A percentile compares a stretch with the other conserved stretches of the same genome.
Evolutionary conservation across 2,329 filamentous ascomycete species (phyloP).

Genomic region (Xylaria sp.): DNA sequence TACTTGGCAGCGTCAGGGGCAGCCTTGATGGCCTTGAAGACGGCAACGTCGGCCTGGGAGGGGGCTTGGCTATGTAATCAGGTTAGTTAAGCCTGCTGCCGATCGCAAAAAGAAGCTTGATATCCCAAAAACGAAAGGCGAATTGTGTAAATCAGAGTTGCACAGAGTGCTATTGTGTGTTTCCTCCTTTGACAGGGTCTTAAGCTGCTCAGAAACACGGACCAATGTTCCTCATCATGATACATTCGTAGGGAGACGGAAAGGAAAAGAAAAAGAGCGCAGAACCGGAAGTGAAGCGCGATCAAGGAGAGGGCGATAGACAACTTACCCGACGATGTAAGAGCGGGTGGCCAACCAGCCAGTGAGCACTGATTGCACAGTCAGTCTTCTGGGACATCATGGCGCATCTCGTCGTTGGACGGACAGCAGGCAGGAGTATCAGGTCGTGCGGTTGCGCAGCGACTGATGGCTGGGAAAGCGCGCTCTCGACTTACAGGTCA

Average conservation of each 20-base stretch:
- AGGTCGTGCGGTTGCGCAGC: conserved; percentile 1
- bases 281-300: not conserved
- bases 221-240: conserved; percentile 71
- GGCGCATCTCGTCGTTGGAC: conserved; percentile 6
- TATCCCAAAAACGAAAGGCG: not conserved
- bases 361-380: conserved; percentile 42
- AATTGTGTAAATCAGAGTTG: conserved; percentile 32
- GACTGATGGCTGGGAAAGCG: conserved; percentile 5
- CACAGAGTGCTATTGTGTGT: conserved; percentile 34
- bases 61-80: conserved; percentile 47
- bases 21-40: conserved; percentile 80
- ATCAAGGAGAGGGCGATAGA: not conserved
- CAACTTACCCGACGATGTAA: conserved; percentile 67
- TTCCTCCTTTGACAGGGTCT: conserved; percentile 60
- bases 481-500: conserved; percentile 41
- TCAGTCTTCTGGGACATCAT: conserved; percentile 11
- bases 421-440: conserved; percentile 2
- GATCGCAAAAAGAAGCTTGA: not conserved
- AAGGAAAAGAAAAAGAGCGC: conserved; percentile 20
- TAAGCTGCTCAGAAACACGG: conserved; percentile 76
- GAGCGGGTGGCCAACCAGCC: conserved; percentile 60
- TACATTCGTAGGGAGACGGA: conserved; percentile 9
- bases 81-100: conserved; percentile 18
- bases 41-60: conserved; percentile 92
- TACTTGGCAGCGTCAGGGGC: conserved; percentile 78